A percentile compares a stretch with the other conserved stretches of the same genome.
These are phyloP conservation scores for Syzygium aqueum DNA, from an alignment of 345 rosid genomes.

Conservation along the genomic window DNA sequence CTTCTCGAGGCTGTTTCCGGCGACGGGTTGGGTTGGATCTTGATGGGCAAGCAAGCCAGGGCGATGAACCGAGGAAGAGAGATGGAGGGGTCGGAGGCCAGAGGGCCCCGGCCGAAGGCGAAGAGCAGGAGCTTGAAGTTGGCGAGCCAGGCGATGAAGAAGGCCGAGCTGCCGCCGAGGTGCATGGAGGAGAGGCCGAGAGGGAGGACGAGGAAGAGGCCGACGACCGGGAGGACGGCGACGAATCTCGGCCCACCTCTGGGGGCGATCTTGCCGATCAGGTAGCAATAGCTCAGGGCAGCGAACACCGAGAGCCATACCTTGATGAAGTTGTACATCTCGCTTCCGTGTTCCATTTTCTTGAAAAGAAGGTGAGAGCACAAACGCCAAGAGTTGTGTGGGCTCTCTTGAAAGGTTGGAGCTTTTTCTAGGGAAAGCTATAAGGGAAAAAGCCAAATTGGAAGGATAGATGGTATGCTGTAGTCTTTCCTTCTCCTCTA, in stretches of 20 bases:
- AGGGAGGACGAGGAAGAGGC: constrained; percentile 19
- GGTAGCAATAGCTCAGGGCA: constrained; percentile 13
- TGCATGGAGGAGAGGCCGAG: constrained; percentile 9
- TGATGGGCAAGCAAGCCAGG: constrained; percentile 16
- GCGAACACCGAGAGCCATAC: constrained; percentile 16
- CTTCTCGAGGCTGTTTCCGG: not conserved
- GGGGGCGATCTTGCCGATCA: not conserved
- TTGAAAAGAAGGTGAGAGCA: rapidly evolving
- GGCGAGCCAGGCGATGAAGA: constrained; percentile 27
- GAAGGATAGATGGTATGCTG: not conserved
- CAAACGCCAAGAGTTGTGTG: not conserved
- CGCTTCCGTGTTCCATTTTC: not conserved
- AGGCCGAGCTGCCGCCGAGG: constrained; percentile 10
- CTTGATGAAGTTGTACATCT: constrained; percentile 2
- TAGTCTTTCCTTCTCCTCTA: not conserved
- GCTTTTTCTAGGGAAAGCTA: not conserved
- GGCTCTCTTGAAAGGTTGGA: not conserved
- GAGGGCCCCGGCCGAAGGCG: constrained; percentile 22
- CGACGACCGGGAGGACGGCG: constrained; percentile 7
- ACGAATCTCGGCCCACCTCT: constrained; percentile 6
- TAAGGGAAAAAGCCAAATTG: not conserved
- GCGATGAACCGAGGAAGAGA: constrained; percentile 5
- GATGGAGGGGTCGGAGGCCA: constrained; percentile 9
- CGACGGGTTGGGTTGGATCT: not conserved
- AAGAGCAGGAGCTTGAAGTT: constrained; percentile 28